A percentile compares a stretch with the other conserved stretches of the same genome.
Conservation (phyloP, 108 stramenopile species). For the Cylindrotheca fusiformis region DNA sequence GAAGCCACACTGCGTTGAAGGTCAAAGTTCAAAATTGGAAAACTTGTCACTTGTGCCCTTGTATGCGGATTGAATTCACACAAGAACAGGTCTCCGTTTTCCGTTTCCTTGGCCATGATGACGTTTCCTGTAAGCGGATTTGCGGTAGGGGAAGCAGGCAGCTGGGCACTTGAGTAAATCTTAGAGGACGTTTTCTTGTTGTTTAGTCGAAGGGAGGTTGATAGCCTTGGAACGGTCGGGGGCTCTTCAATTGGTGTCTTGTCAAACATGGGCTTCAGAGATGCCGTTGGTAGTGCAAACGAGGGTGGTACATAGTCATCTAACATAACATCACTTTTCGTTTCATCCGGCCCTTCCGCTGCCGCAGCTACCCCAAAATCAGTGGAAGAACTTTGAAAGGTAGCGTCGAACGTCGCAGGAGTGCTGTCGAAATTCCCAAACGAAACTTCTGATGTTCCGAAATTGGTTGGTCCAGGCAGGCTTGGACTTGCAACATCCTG, state of each 20-base stretch:
- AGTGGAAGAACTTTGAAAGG: slow-evolving; percentile 17
- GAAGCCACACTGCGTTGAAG: slow-evolving; percentile 45
- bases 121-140: slow-evolving; percentile 79
- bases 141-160: slow-evolving; percentile 27
- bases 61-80: slow-evolving; percentile 43
- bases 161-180: slow-evolving; percentile 11
- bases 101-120: slow-evolving; percentile 19
- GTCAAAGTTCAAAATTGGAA: slow-evolving; percentile 48
- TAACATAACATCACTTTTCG: neutral
- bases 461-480: neutral
- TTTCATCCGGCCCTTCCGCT: neutral
- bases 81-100: neutral
- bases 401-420: slow-evolving; percentile 2
- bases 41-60: slow-evolving; percentile 44
- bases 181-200: slow-evolving; percentile 2
- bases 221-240: slow-evolving; percentile 13
- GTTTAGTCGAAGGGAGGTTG: slow-evolving; percentile 5
- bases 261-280: slow-evolving; percentile 12
- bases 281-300: slow-evolving; percentile 6
- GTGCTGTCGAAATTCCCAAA: neutral
- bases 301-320: slow-evolving; percentile 16
- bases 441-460: neutral
- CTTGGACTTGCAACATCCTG: neutral
- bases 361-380: slow-evolving; percentile 21
- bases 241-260: slow-evolving; percentile 34